Evolutionary conservation across 192 early-diverging fungal genomes (phyloP).

Genomic region (Rhizophagus sp.): DNA sequence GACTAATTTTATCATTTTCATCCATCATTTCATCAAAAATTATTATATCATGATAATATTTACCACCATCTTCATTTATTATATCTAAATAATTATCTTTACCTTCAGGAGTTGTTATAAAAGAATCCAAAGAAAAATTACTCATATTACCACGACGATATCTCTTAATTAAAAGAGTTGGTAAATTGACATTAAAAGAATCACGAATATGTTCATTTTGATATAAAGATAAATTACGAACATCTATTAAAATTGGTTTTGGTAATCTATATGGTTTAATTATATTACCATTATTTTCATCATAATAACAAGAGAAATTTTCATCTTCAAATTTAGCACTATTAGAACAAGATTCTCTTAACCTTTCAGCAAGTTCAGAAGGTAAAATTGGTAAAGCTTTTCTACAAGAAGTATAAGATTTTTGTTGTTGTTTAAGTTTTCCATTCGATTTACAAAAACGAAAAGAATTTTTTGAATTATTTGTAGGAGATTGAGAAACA

Average conservation of each 20-base stretch:
- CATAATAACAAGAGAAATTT: background rate
- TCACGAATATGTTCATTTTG: constrained; percentile 44
- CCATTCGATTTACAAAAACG: background rate
- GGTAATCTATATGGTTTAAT: background rate
- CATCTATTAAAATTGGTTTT: constrained; percentile 41
- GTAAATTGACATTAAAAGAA: constrained; percentile 57
- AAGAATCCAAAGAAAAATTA: constrained; percentile 53
- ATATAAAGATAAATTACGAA: constrained; percentile 47
- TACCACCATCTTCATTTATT: constrained; percentile 9
- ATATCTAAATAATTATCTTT: constrained; percentile 42
- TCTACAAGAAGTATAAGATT: background rate
- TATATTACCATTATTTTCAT: background rate
- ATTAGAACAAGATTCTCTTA: background rate
- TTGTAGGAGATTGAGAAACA: background rate
- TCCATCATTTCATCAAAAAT: constrained; percentile 55
- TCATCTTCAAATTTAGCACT: background rate
- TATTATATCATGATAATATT: constrained; percentile 35
- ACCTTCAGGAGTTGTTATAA: constrained; percentile 52
- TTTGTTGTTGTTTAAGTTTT: no score
- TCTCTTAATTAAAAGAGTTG: constrained; percentile 52
- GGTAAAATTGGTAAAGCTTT: constrained; percentile 27
- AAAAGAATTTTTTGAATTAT: constrained; percentile 1
- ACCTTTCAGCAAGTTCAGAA: constrained; percentile 20
- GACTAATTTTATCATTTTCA: constrained; percentile 40
- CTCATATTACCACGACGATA: constrained; percentile 50